Evolutionary conservation across 192 early-diverging fungal genomes (phyloP), one percentile per base, ranked within the genome.

Genomic region (Coemansia sp.): DNA sequence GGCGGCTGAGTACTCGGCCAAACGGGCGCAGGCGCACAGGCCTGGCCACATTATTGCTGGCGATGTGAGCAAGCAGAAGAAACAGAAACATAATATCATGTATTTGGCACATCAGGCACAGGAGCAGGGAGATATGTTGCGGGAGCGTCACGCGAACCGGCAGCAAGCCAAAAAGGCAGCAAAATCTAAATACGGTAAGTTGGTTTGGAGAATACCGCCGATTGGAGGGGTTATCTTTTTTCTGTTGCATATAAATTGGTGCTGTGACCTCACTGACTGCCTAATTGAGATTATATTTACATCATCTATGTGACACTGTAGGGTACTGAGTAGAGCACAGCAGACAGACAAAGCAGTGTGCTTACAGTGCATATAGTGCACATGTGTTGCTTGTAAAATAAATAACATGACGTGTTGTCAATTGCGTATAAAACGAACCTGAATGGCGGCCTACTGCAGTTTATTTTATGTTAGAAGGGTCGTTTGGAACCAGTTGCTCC

Each of bases 11-110:
- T 60, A 56, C 63, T 27, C 66, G 5, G 62, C 62, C 12, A 60
- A 62, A 47, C 72, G 56, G 19, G 55, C 63, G 23, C 58, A 57
- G 1, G 63, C 68, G 37, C 49, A 53, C n/a, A 69, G 56, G 55
- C 50, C 68, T 11, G 61, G 66, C 43, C 60, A 37, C 8, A 41
- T 54, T 15, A 71, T 80, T 59, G 69, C 53, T 10, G 12, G 58
- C 27, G 50, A 60, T n/a, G 63, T 71, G 2, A 80, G 75, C 52
- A 73, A 75, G 38, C 66, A 69, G 60, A 88, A 90, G 65, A 89
- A 88, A 63, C 84, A 84, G 39, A 90, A 87, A 60, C 85, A 91
- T 76, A 93, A 93, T 60, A 85, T 91, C 60, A 87, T 91, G 86
- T 89, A 86, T 24, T 65, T 93, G 37, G 91, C 90, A 9, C 82